Percentiles rank a stretch among this genome's conserved stretches.
Evolutionary conservation across 768 basidiomycete species (phyloP).

Genomic region (Rhodotorula kratochvilovae): DNA sequence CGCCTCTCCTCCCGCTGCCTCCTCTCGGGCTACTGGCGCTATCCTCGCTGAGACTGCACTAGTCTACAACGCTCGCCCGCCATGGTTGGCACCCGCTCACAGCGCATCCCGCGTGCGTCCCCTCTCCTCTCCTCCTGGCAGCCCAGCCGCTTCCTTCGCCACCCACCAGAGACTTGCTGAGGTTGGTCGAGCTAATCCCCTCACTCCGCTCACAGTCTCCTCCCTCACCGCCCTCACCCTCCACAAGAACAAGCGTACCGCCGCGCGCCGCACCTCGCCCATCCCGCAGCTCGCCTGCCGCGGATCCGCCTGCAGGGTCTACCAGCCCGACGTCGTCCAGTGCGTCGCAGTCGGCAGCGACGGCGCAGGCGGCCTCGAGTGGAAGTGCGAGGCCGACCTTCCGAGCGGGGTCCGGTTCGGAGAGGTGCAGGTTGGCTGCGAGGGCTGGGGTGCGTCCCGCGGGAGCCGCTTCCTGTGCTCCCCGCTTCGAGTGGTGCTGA

Average conservation of each 20-base stretch:
- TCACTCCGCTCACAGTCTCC: background rate
- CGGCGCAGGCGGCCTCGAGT: conserved; percentile 71
- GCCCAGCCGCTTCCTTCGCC: background rate
- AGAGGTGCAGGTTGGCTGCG: conserved; percentile 77
- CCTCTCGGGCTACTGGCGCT: background rate
- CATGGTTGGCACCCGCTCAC: conserved; percentile 8
- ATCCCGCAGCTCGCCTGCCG: conserved; percentile 74
- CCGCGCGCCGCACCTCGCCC: conserved; percentile 61
- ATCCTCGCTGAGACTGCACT: background rate
- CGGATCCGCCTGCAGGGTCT: conserved; percentile 70
- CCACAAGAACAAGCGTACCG: conserved; percentile 64
- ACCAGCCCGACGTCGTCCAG: conserved; percentile 76
- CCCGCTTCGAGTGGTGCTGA: too few relatives aligned
- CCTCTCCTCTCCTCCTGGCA: background rate
- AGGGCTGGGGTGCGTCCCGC: conserved; percentile 71
- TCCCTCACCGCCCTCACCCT: conserved; percentile 72
- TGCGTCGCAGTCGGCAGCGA: conserved; percentile 73
- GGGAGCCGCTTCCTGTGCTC: too few relatives aligned
- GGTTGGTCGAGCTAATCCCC: background rate
- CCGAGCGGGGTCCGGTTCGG: conserved; percentile 79
- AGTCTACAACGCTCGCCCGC: background rate
- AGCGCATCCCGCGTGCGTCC: conserved; percentile 15
- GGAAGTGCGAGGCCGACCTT: conserved; percentile 92
- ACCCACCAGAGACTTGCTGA: too few relatives aligned
- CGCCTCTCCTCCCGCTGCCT: background rate